Conservation (phyloP, 768 basidiomycete genomes). For the Suillus placidus region DNA sequence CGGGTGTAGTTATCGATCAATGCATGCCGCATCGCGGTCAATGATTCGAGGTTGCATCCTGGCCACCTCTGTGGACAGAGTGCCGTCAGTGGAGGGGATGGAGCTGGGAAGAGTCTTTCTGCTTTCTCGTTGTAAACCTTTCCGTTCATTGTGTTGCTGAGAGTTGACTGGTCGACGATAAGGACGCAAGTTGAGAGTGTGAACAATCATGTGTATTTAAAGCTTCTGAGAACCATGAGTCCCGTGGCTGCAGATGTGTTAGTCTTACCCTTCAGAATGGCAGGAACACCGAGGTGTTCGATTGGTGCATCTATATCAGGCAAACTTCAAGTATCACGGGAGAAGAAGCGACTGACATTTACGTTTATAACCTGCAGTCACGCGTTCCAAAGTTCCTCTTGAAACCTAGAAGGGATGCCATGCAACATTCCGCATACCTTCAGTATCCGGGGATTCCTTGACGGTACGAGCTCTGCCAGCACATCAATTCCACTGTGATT, state of each 20-base stretch:
- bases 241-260: neutral
- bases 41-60: constrained; percentile 26
- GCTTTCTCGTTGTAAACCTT: constrained; percentile 7
- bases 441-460: neutral
- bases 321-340: neutral
- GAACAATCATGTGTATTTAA: neutral
- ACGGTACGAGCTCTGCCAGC: neutral
- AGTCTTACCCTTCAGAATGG: neutral
- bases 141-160: constrained; percentile 6
- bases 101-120: constrained; percentile 28
- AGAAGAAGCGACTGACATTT: neutral
- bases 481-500: neutral
- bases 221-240: neutral
- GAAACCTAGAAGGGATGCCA: neutral
- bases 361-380: neutral
- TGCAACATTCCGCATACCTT: neutral
- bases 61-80: constrained; percentile 31
- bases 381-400: neutral
- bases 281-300: neutral
- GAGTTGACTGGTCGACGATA: neutral
- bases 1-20: constrained; percentile 52
- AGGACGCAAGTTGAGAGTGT: neutral
- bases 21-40: constrained; percentile 25
- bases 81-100: constrained; percentile 28
- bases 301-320: neutral